Conservation (phyloP, 129 eudicot genomes). For the Solidago caesia region DNA sequence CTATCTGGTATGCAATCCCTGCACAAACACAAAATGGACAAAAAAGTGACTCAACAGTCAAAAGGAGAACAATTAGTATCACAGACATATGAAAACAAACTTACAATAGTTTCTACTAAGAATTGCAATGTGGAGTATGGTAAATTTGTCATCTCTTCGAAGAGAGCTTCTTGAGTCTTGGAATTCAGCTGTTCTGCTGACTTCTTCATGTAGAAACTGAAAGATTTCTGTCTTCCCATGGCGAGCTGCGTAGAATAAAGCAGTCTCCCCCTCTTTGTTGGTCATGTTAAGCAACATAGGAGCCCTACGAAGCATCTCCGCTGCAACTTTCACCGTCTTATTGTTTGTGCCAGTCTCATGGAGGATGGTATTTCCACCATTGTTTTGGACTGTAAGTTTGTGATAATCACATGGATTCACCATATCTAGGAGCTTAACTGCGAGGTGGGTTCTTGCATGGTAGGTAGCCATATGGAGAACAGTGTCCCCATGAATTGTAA, state of each 20-base stretch:
- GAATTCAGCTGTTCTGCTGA: not conserved
- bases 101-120: slow-evolving; percentile 33
- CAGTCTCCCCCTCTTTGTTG: slow-evolving; percentile 33
- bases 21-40: not conserved
- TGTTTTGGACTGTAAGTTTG: slow-evolving; percentile 15
- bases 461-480: slow-evolving; percentile 43
- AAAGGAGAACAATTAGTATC: not conserved
- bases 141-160: slow-evolving; percentile 20
- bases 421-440: slow-evolving; percentile 16
- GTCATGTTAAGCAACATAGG: slow-evolving; percentile 30
- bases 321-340: slow-evolving; percentile 16
- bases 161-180: slow-evolving; percentile 1
- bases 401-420: not conserved
- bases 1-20: slow-evolving; percentile 37
- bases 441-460: slow-evolving; percentile 21
- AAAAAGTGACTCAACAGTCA: not conserved
- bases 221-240: slow-evolving; percentile 28
- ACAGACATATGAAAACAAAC: not conserved
- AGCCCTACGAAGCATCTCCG: slow-evolving; percentile 8
- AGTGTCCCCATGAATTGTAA: slow-evolving; percentile 33
- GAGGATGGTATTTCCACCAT: slow-evolving; percentile 32
- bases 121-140: slow-evolving; percentile 39
- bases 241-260: slow-evolving; percentile 42
- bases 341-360: slow-evolving; percentile 30
- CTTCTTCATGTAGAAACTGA: slow-evolving; percentile 29